Evolutionary conservation across 805 yeast species (phyloP).

Genomic region (Sugiyamaella americana): DNA sequence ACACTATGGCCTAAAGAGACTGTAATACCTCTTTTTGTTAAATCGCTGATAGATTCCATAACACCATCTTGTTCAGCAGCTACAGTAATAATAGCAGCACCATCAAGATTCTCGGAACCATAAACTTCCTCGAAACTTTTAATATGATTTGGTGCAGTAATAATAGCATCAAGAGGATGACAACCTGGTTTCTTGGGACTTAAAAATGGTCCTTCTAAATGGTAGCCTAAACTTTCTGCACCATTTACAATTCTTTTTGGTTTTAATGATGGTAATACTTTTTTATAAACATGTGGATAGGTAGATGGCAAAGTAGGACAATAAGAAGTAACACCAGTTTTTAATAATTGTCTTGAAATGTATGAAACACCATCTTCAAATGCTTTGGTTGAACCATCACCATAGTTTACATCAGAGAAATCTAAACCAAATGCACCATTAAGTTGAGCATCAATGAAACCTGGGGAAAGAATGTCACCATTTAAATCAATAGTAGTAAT

Average conservation of each 20-base stretch:
- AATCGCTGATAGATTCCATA: constrained; percentile 37
- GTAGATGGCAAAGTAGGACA: constrained; percentile 55
- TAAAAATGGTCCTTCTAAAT: constrained; percentile 55
- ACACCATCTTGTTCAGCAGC: constrained; percentile 50
- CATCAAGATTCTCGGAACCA: constrained; percentile 34
- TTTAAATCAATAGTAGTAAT: constrained; percentile 38
- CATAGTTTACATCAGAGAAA: constrained; percentile 38
- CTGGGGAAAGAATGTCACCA: constrained; percentile 48
- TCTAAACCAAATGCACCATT: constrained; percentile 55
- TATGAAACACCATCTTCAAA: constrained; percentile 19
- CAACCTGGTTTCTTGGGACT: constrained; percentile 45
- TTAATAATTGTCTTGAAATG: constrained; percentile 30
- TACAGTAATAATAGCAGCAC: constrained; percentile 40
- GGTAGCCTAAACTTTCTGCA: constrained; percentile 44
- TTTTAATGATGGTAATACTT: constrained; percentile 41
- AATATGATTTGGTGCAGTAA: constrained; percentile 33
- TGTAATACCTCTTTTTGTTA: constrained; percentile 33
- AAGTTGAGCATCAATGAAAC: constrained; percentile 51
- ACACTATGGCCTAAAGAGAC: constrained; percentile 46
- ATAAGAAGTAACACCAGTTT: constrained; percentile 48
- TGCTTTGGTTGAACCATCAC: constrained; percentile 21
- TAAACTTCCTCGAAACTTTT: constrained; percentile 35
- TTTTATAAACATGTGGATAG: constrained; percentile 43
- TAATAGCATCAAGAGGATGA: constrained; percentile 46
- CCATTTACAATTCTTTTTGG: constrained; percentile 30